A percentile compares a stretch with the other conserved stretches of the same genome.
Conservation (phyloP, 345 rosid species). For the thale cress (Arabidopsis thaliana) region DNA sequence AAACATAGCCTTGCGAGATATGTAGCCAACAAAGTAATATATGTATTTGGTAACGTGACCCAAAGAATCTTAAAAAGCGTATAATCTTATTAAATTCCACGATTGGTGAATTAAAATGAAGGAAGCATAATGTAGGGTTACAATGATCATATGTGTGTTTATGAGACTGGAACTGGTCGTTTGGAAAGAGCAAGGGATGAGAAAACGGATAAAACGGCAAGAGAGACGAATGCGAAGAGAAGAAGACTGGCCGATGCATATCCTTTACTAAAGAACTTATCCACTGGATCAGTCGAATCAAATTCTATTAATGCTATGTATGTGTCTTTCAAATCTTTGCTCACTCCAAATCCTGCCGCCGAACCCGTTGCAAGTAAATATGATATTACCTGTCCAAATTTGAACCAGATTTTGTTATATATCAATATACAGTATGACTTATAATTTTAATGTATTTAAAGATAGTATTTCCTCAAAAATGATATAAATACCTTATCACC, state of each 20-base stretch:
- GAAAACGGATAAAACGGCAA: slow-evolving; percentile 56
- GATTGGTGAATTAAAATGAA: background rate
- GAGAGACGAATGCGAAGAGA: slow-evolving; percentile 53
- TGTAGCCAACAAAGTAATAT: background rate
- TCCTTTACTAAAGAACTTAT: slow-evolving; percentile 53
- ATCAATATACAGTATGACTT: too few relatives aligned
- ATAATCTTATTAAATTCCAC: background rate
- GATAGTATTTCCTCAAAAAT: background rate
- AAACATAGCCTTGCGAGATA: background rate
- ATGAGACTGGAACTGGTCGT: background rate
- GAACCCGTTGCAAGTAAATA: slow-evolving; percentile 56
- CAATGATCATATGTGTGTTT: background rate
- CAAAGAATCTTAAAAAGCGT: background rate
- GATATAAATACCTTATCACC: slow-evolving; percentile 47
- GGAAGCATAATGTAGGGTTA: background rate
- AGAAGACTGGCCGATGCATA: slow-evolving; percentile 55
- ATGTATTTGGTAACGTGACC: background rate
- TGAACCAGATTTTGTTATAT: too few relatives aligned
- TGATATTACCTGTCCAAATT: slow-evolving; percentile 46
- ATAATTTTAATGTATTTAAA: too few relatives aligned
- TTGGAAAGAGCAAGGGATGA: slow-evolving; percentile 59
- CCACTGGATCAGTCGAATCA: slow-evolving; percentile 32
- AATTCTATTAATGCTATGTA: background rate
- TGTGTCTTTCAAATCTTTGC: slow-evolving; percentile 52
- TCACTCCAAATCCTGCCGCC: slow-evolving; percentile 61